Base-by-base conservation (phyloP, 2,329 filamentous ascomycete genomes). In the Penicillium sp. region DNA sequence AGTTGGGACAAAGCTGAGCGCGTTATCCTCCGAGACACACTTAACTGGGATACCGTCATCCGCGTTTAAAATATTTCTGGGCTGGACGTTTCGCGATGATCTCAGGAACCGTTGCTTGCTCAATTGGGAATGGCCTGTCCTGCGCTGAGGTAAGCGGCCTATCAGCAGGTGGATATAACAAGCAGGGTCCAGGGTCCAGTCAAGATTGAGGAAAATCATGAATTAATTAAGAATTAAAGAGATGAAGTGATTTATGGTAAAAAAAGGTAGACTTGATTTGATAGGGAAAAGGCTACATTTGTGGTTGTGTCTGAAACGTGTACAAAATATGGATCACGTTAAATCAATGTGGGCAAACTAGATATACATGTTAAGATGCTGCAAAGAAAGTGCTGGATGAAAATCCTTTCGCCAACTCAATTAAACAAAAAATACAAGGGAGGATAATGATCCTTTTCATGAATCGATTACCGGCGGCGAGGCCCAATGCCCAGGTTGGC, bases 401-500 rank as follows among this genome's bases (percentile, higher is more conserved):
- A 23, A 14, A 48, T 8, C 46, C 46, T 31, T 33, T 19, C 26
- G 19, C 13, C 29, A 55, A 25, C 53, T 57, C 50, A 53, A 14
- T 55, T 37, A 61, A 26, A 35, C 14, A 16, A 53, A 27, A 48
- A 58, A 37, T 48, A 42, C 7, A 13, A 21, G 46, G 27, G 54
- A 56, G 19, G 47, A 14, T 47, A n/a, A 26, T 39, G 23, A 50
- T 29, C 13, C 11, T 5, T 29, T 7, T 8, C 8, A 43, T 49
- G 26, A 50, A 46, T 26, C 53, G 25, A 52, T 59, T 62, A 66
- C 55, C 71, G 66, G 50, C 69, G 66, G 49, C 67, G 65, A 50
- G 58, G 60, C 14, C 62, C 65, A 56, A 70, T 64, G 50, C 69
- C 75, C 60, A 87, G 69, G 71, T 97, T 98, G 33, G 90, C 88